Base-by-base conservation (phyloP, 768 basidiomycete species). In the Hygrocybe punicea region DNA sequence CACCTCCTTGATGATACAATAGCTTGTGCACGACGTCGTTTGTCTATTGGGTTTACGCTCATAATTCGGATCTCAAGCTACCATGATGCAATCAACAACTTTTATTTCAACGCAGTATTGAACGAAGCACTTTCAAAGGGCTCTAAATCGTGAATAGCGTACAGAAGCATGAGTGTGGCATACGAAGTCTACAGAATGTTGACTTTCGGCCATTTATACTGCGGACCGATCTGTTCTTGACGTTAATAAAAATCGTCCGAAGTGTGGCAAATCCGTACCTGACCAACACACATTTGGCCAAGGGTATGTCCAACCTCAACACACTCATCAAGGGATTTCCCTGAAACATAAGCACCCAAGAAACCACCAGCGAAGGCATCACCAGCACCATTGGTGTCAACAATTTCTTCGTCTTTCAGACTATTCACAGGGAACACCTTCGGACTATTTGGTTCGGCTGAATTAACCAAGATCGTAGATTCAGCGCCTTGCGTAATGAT, bases 281-380 rank as follows among this genome's bases (percentile, higher is more conserved):
- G 81, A 65, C 87, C 83, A 51, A 98, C 87, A 75, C 87, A 89
- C 81, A 94, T 91, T 48, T 83, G 76, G 39, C 89, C 95, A 64
- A 97, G 63, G 71, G 84, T 86, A 74, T 98, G 96, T 1, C 96
- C 97, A 25, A 81, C 84, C 74, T 88, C 84, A 58, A 99, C 82
- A 47, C 81, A 81, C 71, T 93, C 86, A 17, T 88, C 85, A 25
- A 92, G 66, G 25, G 67, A 73, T 80, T 92, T 97, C 11, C 93
- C 94, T 35, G 81, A 71, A 51, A 91, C 85, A 55, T 83, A 78
- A 1, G 88, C 95, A 51, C 92, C 97, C 53, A 98, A 73, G 82
- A 98, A 95, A 37, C 91, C 97, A 57, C 96, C 97, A 23, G 94
- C 93, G 65, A 99, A 98, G 42, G 92, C 93, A 70, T 99, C 96